A percentile compares a stretch with the other conserved stretches of the same genome.
Evolutionary conservation across 306 rosid genomes (phyloP).

Genomic region (barrel medic (Medicago truncatula)): MtrunA17r5.0-ANR NC_053048.1:49826501-49827000

Average conservation of each 20-base stretch:
- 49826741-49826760: constrained; percentile 64
- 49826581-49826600: constrained; percentile 54
- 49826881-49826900: constrained; percentile 83
- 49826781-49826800: constrained; percentile 72
- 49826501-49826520: constrained; percentile 70
- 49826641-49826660: constrained; percentile 50
- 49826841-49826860: constrained; percentile 58
- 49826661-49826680: constrained; percentile 53
- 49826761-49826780: constrained; percentile 73
- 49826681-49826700: constrained; percentile 55
- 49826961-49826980: constrained; percentile 72
- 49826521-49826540: constrained; percentile 75
- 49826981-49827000: constrained; percentile 73
- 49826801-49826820: constrained; percentile 78
- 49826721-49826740: constrained; percentile 59
- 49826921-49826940: constrained; percentile 56
- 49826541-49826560: constrained; percentile 55
- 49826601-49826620: constrained; percentile 62
- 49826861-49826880: constrained; percentile 59
- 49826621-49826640: constrained; percentile 52
- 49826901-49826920: constrained; percentile 69
- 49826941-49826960: constrained; percentile 64
- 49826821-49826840: constrained; percentile 76
- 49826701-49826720: constrained; percentile 61
- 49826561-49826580: constrained; percentile 66